phyloP scores from a whole-genome alignment of 495 filamentous ascomycete species.

The Mytilinidion resinicola region DNA sequence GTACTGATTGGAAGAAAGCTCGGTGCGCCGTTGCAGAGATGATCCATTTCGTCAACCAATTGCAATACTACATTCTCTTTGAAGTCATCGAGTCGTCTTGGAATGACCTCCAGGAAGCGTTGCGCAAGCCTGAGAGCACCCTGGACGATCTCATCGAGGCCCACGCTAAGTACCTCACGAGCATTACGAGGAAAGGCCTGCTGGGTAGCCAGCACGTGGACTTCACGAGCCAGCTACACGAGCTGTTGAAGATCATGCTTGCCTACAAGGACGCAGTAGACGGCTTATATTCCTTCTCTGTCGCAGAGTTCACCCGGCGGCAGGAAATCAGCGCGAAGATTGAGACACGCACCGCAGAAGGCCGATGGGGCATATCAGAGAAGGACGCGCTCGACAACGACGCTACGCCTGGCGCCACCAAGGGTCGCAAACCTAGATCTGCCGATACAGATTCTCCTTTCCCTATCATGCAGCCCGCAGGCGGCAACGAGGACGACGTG shows the following conservation, averaged over 20 bases:
- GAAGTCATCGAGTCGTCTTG: constrained; percentile 96
- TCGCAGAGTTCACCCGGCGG: constrained; percentile 84
- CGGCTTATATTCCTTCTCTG: constrained; percentile 86
- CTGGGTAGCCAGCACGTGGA: constrained; percentile 60
- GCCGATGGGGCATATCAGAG: constrained; percentile 61
- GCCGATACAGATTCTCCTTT: constrained; percentile 31
- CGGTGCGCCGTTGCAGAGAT: constrained; percentile 89
- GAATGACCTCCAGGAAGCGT: constrained; percentile 74
- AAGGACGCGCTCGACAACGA: constrained; percentile 40
- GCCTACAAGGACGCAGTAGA: constrained; percentile 90
- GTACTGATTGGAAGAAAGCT: constrained; percentile 81
- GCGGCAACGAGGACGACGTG: constrained; percentile 52
- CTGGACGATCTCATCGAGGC: constrained; percentile 92
- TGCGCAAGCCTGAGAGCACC: constrained; percentile 75
- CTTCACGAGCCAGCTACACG: constrained; percentile 85
- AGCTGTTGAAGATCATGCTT: constrained; percentile 91
- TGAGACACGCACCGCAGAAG: constrained; percentile 54
- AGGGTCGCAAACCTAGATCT: neutral
- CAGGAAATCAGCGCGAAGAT: constrained; percentile 77
- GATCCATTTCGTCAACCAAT: constrained; percentile 94
- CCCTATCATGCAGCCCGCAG: constrained; percentile 20
- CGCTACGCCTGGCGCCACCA: constrained; percentile 15
- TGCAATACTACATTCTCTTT: constrained; percentile 98
- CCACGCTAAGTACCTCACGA: constrained; percentile 82
- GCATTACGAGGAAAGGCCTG: constrained; percentile 94